A percentile compares a stretch with the other conserved stretches of the same genome.
Evolutionary conservation across 768 basidiomycete genomes (phyloP).

Genomic region (Mycena capillaripes): DNA sequence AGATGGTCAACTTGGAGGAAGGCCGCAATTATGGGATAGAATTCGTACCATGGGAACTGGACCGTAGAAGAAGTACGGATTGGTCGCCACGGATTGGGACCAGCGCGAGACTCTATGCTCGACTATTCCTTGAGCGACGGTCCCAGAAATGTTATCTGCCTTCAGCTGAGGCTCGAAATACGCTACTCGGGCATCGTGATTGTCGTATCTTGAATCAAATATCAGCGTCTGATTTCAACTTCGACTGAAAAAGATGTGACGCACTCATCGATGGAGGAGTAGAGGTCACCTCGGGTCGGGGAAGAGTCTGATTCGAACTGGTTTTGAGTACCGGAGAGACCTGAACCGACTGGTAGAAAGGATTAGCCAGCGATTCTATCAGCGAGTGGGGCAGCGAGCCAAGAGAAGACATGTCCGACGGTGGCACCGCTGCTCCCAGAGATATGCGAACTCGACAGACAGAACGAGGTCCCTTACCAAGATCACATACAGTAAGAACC

Average conservation of each 20-base stretch:
- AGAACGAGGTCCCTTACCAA: neutral
- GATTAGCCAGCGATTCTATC: neutral
- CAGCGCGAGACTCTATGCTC: neutral
- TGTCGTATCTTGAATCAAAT: neutral
- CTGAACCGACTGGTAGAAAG: neutral
- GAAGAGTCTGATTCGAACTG: constrained; percentile 11
- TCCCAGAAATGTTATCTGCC: too few relatives aligned
- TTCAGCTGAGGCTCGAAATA: neutral
- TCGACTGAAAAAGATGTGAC: neutral
- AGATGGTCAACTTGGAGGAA: neutral
- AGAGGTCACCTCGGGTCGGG: neutral
- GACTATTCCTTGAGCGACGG: neutral
- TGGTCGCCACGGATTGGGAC: neutral
- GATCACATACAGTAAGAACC: neutral
- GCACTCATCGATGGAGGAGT: neutral
- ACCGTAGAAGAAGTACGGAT: constrained; percentile 6
- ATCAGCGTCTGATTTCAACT: neutral
- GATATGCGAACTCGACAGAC: neutral
- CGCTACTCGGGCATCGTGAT: neutral
- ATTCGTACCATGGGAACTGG: neutral
- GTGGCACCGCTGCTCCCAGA: neutral
- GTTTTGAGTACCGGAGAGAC: constrained; percentile 6
- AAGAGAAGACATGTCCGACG: neutral
- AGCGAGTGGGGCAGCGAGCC: neutral
- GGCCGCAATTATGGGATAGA: neutral